These are phyloP conservation scores for Xylaria bambusicola DNA, from an alignment of 495 filamentous ascomycete genomes.

Conservation along the genomic window DNA sequence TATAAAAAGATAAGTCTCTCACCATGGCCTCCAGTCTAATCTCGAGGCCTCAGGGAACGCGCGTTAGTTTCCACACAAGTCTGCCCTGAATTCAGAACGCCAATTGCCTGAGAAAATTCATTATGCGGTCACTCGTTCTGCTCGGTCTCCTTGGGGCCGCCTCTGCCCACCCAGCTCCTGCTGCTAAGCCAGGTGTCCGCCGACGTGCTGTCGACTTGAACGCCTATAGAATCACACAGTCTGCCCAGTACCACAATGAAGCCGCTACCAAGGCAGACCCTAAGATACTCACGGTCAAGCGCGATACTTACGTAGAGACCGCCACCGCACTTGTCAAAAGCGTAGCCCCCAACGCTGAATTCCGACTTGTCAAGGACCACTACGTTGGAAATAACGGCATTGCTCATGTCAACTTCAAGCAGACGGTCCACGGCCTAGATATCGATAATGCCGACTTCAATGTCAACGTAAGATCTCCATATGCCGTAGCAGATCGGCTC, in stretches of 20 bases:
- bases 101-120: conserved; percentile 22
- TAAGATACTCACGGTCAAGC: conserved; percentile 28
- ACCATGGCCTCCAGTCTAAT: conserved; percentile 12
- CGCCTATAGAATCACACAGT: conserved; percentile 32
- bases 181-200: conserved; percentile 26
- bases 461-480: conserved; percentile 47
- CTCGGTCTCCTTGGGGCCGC: conserved; percentile 38
- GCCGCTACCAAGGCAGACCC: conserved; percentile 21
- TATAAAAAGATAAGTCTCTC: conserved; percentile 21
- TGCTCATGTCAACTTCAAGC: conserved; percentile 56
- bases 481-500: no score
- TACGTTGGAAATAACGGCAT: conserved; percentile 51
- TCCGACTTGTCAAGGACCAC: conserved; percentile 47
- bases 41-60: conserved; percentile 19
- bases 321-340: conserved; percentile 37
- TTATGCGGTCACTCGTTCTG: conserved; percentile 35
- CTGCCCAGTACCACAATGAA: conserved; percentile 31
- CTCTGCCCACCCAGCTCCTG: conserved; percentile 26
- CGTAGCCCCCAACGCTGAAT: conserved; percentile 31
- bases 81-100: not conserved
- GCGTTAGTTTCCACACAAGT: conserved; percentile 9
- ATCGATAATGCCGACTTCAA: conserved; percentile 60
- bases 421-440: conserved; percentile 53
- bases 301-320: conserved; percentile 35
- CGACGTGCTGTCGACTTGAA: conserved; percentile 39